Conservation (phyloP, 345 rosid species). For the Citrus maxima region DNA sequence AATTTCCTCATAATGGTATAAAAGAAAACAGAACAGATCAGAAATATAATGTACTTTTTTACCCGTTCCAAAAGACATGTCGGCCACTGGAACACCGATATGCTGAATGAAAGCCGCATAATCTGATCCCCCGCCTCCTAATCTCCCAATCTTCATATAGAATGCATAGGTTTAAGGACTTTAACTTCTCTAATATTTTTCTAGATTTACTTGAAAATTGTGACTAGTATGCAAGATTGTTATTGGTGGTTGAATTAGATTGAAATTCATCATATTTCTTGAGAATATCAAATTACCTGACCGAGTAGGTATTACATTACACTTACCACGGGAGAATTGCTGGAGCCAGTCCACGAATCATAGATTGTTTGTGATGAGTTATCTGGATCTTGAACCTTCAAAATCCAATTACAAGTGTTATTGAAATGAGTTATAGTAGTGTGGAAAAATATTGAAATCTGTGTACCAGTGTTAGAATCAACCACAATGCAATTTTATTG, state of each 20-base stretch:
- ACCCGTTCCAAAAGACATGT: conserved; percentile 61
- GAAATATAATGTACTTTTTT: conserved; percentile 9
- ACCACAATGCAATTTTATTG: neutral
- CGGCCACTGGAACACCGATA: conserved; percentile 65
- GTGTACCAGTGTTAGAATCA: neutral
- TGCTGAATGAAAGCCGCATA: conserved; percentile 81
- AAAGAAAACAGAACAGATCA: neutral
- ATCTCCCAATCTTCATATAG: conserved; percentile 50
- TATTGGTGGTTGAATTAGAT: neutral
- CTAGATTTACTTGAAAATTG: neutral
- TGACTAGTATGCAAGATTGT: neutral
- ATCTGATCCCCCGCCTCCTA: conserved; percentile 75
- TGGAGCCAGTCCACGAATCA: conserved; percentile 55
- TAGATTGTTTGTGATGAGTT: conserved; percentile 65
- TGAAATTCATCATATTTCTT: neutral
- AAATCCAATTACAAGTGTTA: conserved; percentile 2
- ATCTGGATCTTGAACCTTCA: conserved; percentile 76
- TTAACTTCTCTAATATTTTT: neutral
- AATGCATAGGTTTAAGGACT: neutral
- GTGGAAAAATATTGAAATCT: neutral
- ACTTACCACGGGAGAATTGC: conserved; percentile 46
- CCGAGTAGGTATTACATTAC: neutral
- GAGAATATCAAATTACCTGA: neutral
- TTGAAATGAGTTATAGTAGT: conserved; percentile 9
- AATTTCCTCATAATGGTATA: neutral